Conservation (phyloP, 1,139 yeast species). For the Debaryomyces coudertii region DNA sequence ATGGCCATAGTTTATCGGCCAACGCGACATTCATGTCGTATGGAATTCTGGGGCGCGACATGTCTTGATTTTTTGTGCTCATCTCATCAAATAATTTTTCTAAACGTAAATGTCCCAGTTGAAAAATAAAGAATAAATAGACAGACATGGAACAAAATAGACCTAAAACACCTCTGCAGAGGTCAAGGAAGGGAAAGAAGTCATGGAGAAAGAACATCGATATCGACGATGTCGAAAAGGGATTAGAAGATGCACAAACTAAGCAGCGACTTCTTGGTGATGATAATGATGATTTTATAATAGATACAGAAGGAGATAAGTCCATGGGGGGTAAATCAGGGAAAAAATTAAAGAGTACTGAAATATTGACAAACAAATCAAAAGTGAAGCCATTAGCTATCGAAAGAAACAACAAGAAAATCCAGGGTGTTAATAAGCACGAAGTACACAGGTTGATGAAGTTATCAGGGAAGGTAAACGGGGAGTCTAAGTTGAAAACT, state of each 20-base stretch:
- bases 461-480: slow-evolving; percentile 73
- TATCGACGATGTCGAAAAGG: slow-evolving; percentile 72
- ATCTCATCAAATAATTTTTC: slow-evolving; percentile 10
- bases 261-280: slow-evolving; percentile 69
- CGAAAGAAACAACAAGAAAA: slow-evolving; percentile 41
- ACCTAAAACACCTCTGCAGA: slow-evolving; percentile 42
- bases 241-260: slow-evolving; percentile 70
- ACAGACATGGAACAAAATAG: slow-evolving; percentile 19
- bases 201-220: slow-evolving; percentile 98
- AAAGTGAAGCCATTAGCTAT: slow-evolving; percentile 69
- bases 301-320: slow-evolving; percentile 71
- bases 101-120: background rate
- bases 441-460: slow-evolving; percentile 73
- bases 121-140: background rate
- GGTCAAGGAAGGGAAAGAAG: slow-evolving; percentile 88
- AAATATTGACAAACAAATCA: slow-evolving; percentile 75
- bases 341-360: slow-evolving; percentile 66
- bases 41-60: background rate
- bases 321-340: slow-evolving; percentile 16
- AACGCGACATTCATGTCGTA: background rate
- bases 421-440: slow-evolving; percentile 69
- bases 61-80: slow-evolving; percentile 6
- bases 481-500: slow-evolving; percentile 55
- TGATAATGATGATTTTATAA: slow-evolving; percentile 58
- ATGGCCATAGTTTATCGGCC: too few species aligned